A percentile compares a stretch with the other conserved stretches of the same genome.
These are phyloP conservation scores for Diphasiastrum complanatum DNA, from an alignment of 83 land plant genomes.

Conservation along the genomic window DNA sequence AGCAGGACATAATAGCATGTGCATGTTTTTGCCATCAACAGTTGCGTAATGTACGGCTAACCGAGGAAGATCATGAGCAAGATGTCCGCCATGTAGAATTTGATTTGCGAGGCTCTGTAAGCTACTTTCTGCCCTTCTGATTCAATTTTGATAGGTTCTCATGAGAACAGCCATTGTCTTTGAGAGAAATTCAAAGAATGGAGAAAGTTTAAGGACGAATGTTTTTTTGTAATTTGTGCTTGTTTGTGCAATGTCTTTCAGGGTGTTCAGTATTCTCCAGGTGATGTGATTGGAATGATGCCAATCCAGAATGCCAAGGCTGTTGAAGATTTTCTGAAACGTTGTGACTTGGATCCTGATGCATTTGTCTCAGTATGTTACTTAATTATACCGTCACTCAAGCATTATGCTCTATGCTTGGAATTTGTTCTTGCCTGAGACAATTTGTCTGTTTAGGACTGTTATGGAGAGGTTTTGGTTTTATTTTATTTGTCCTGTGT, in stretches of 20 bases:
- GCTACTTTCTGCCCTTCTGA: neutral
- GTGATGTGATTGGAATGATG: neutral
- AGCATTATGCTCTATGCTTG: no score
- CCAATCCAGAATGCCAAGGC: slow-evolving; percentile 1
- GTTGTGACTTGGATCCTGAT: neutral
- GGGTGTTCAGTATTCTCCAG: slow-evolving; percentile 2
- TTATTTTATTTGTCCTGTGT: no score
- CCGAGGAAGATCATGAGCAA: neutral
- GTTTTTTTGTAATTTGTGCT: no score
- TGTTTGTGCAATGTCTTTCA: neutral
- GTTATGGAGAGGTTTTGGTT: no score
- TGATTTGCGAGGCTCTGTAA: slow-evolving; percentile 1
- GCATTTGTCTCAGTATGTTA: neutral
- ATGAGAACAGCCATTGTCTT: no score
- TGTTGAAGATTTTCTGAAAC: neutral
- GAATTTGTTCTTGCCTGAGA: no score
- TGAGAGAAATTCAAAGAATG: no score
- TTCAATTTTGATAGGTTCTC: neutral
- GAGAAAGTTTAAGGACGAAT: neutral
- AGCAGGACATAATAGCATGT: no score
- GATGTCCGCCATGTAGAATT: slow-evolving; percentile 5
- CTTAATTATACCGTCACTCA: no score
- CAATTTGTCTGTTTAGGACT: no score
- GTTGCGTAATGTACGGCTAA: neutral
- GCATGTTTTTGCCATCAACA: neutral